Percentiles rank a stretch among this genome's conserved stretches.
These are phyloP conservation scores for Nemania bipapillata DNA, from an alignment of 2,329 filamentous ascomycete genomes.

Conservation along the genomic window DNA sequence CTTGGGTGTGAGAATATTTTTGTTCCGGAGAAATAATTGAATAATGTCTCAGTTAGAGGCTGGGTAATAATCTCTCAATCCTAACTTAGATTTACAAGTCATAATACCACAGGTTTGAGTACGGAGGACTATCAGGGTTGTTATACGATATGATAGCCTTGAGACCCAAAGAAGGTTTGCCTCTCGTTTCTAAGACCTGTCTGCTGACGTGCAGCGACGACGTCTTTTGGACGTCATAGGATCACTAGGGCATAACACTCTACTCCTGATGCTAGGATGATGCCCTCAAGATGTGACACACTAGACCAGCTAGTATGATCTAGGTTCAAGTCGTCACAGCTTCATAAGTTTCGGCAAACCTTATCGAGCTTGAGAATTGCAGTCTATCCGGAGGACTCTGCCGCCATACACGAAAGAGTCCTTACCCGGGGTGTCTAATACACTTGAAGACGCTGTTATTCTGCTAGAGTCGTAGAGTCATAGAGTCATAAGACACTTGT, in stretches of 20 bases:
- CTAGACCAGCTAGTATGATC: neutral
- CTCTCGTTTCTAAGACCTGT: constrained; percentile 4
- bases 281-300: constrained; percentile 24
- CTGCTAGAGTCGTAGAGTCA: neutral
- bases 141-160: constrained; percentile 22
- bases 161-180: constrained; percentile 13
- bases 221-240: constrained; percentile 31
- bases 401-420: neutral
- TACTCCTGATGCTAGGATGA: constrained; percentile 27
- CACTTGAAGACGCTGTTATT: neutral
- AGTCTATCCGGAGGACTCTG: neutral
- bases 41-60: neutral
- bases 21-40: neutral
- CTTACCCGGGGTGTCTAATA: neutral
- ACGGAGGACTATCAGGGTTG: constrained; percentile 12
- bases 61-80: neutral
- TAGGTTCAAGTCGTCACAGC: neutral
- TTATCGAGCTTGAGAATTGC: constrained; percentile 17
- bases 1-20: neutral
- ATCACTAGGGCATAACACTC: neutral
- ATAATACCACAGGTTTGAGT: neutral
- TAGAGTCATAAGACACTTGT: constrained; percentile 10
- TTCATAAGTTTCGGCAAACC: constrained; percentile 20
- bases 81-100: neutral
- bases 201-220: constrained; percentile 14